Evolutionary conservation across 371 early-diverging fungal genomes (phyloP).

Genomic region (Blakeslea trispora): DNA sequence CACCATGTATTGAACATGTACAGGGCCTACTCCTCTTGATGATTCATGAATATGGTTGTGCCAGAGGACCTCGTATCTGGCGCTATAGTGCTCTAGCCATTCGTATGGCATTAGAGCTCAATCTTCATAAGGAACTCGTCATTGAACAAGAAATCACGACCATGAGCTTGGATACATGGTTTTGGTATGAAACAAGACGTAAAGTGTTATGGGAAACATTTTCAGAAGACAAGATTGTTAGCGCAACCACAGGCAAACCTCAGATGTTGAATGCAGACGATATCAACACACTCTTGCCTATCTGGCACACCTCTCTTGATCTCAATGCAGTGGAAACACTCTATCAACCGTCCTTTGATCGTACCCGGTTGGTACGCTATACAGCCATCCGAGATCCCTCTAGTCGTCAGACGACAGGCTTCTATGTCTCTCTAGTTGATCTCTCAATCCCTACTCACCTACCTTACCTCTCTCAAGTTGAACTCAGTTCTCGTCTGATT

Average conservation of each 20-base stretch:
- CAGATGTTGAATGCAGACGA: slow-evolving; percentile 56
- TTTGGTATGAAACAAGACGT: slow-evolving; percentile 51
- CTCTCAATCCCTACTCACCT: neutral
- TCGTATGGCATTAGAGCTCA: slow-evolving; percentile 56
- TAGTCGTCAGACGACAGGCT: slow-evolving; percentile 5
- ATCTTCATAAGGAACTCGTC: slow-evolving; percentile 51
- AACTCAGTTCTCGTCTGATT: slow-evolving; percentile 6
- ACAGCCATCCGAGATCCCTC: neutral
- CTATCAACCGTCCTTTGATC: slow-evolving; percentile 13
- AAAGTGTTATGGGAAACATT: slow-evolving; percentile 57
- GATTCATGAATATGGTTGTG: slow-evolving; percentile 52
- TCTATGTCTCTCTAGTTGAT: slow-evolving; percentile 6
- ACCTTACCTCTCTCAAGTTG: slow-evolving; percentile 1
- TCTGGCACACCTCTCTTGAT: slow-evolving; percentile 39
- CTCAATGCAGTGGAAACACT: neutral
- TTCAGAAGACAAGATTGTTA: slow-evolving; percentile 41
- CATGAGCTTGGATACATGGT: slow-evolving; percentile 40
- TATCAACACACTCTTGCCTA: slow-evolving; percentile 54
- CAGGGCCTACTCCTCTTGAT: slow-evolving; percentile 47
- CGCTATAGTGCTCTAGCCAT: slow-evolving; percentile 66
- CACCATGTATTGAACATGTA: slow-evolving; percentile 39
- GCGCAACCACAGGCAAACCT: slow-evolving; percentile 58
- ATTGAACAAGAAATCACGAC: slow-evolving; percentile 20
- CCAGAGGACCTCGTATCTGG: slow-evolving; percentile 54
- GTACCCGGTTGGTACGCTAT: slow-evolving; percentile 3